These are phyloP conservation scores for Exserohilum rostratum DNA, from an alignment of 2,329 filamentous ascomycete species.

Conservation along the genomic window DNA sequence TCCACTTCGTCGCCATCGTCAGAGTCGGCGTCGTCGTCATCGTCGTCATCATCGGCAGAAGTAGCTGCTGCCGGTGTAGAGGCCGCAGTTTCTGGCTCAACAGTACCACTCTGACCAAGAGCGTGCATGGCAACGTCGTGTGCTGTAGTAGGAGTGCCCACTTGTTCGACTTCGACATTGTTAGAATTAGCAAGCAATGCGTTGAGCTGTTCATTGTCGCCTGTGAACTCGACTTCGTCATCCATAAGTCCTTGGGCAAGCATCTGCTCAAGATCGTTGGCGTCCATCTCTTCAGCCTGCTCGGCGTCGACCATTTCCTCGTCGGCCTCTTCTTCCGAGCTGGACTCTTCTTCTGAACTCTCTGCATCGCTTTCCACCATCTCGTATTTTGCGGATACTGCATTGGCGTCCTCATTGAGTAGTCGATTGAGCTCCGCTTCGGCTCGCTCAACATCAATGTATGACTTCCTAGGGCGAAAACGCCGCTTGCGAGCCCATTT, in stretches of 20 bases:
- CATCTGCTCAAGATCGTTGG: conserved; percentile 45
- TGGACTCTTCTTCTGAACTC: conserved; percentile 49
- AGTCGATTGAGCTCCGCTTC: conserved; percentile 79
- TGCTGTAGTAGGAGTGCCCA: conserved; percentile 42
- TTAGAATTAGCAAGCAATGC: conserved; percentile 33
- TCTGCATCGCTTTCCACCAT: conserved; percentile 56
- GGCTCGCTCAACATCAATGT: conserved; percentile 83
- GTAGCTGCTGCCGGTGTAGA: conserved; percentile 42
- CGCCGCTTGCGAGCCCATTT: conserved; percentile 81
- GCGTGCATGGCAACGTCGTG: conserved; percentile 48
- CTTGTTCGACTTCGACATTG: conserved; percentile 41
- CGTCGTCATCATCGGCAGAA: conserved; percentile 49
- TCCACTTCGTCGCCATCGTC: conserved; percentile 54
- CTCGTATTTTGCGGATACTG: conserved; percentile 64
- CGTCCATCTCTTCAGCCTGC: conserved; percentile 48
- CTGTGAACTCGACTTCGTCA: conserved; percentile 41
- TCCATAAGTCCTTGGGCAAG: conserved; percentile 46
- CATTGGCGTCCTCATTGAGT: conserved; percentile 70
- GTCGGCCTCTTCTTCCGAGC: conserved; percentile 47
- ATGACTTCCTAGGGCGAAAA: conserved; percentile 81
- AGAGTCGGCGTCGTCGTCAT: conserved; percentile 54
- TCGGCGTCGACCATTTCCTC: conserved; percentile 51
- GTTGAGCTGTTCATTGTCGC: conserved; percentile 38
- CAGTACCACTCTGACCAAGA: conserved; percentile 34
- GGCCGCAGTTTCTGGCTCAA: conserved; percentile 39